Evolutionary conservation across 139 green algal genomes (phyloP), one percentile per base, ranked within the genome.

Genomic region (Chlamydomonas schloesseri): DNA sequence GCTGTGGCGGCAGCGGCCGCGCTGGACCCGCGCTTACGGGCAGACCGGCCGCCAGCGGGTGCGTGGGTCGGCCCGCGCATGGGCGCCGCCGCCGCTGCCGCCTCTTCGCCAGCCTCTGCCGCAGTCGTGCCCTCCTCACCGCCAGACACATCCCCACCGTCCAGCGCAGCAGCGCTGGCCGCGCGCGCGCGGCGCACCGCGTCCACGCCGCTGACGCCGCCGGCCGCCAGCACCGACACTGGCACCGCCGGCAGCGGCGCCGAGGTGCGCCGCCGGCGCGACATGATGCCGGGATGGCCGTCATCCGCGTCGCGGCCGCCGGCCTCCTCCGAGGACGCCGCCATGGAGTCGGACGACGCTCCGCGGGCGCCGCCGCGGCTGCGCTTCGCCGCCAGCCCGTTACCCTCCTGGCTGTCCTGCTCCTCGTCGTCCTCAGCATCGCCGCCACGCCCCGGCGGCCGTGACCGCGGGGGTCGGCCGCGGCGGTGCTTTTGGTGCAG

Each of bases 401-500:
- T 21, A 2, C 69, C 69, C 18, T 83, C 34, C 26, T 37, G 42
- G 29, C 33, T 62, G 29, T 71, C 60, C 36, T 64, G 37, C 60
- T n/a, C 28, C 37, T 62, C 18, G 21, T 62, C 58, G 9, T 29
- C 37, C 20, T 67, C 60, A 2, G 23, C 60, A 9, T n/a, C 60
- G 24, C 18, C 21, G 24, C 2, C 8, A 23, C 60, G 24, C 60
- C 18, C 23, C 64, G 64, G 76, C 11, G 60, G 37, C 4, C 36
- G 76, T 15, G 46, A 23, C 13, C 62, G 53, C 31, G 78, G n/a
- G 1, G 64, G 42, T n/a, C 62, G 64, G 31, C 78, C 65, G 78
- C 37, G 34, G 46, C 78, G 78, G 33, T 60, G 71, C 46, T 53
- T 2, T 29, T 82, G 75, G 20, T 82, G 24, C n/a, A 71, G 57